A percentile compares a stretch with the other conserved stretches of the same genome.
These are phyloP conservation scores for Penicillium arizonense DNA, from an alignment of 495 filamentous ascomycete species.

Conservation along the genomic window DNA sequence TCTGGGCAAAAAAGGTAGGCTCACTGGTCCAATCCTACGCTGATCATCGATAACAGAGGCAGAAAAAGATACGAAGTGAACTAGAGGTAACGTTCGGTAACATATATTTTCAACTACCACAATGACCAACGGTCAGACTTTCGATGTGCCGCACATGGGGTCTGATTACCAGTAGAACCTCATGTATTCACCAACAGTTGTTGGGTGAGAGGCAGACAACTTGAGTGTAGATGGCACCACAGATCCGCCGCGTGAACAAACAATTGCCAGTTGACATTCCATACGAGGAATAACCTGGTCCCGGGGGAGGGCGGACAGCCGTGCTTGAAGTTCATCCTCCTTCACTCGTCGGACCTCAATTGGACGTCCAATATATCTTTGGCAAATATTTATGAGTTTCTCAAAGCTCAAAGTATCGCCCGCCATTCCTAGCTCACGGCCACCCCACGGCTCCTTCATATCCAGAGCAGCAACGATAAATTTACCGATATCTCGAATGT, in stretches of 20 bases:
- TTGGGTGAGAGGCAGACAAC: conserved; percentile 34
- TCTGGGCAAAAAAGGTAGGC: conserved; percentile 14
- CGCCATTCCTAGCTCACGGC: conserved; percentile 27
- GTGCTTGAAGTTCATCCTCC: neutral
- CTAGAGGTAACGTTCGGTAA: no score
- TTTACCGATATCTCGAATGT: neutral
- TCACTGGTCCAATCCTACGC: conserved; percentile 10
- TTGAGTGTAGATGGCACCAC: no score
- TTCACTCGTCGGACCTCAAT: conserved; percentile 20
- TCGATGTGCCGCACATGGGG: no score
- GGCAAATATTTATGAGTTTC: conserved; percentile 19
- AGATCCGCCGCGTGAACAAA: neutral
- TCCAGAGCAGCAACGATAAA: no score
- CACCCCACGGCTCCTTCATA: no score
- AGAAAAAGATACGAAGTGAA: no score
- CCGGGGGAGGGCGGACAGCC: no score
- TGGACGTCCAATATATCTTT: conserved; percentile 18
- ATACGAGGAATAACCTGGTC: no score
- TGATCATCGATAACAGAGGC: no score
- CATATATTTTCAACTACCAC: no score
- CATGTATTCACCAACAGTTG: conserved; percentile 1
- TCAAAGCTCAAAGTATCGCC: conserved; percentile 25
- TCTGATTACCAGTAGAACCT: neutral
- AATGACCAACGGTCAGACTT: no score
- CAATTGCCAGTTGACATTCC: conserved; percentile 3